Conservation (phyloP, 1,284 basidiomycete species). For the Puccinia novopanici region DNA sequence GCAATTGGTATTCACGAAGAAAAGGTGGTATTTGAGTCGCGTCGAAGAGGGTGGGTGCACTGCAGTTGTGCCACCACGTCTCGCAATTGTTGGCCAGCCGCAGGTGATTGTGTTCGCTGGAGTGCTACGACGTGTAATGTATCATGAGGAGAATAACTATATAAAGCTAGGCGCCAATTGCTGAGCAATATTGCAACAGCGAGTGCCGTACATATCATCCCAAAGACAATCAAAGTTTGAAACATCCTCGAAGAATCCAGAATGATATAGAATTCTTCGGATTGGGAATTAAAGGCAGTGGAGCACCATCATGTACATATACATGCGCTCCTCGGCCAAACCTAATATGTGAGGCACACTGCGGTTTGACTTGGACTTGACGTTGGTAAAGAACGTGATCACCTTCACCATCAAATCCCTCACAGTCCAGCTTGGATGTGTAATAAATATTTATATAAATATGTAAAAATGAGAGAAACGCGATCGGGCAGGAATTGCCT, state of each 20-base stretch:
- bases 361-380: not conserved
- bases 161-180: not conserved
- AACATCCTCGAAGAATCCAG: not conserved
- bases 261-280: conserved; percentile 18
- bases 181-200: not conserved
- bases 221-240: conserved; percentile 22
- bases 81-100: not conserved
- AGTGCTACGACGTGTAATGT: not conserved
- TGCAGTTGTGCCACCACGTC: not conserved
- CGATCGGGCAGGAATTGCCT: conserved; percentile 3
- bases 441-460: not conserved
- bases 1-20: not conserved
- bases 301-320: conserved; percentile 19
- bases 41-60: not conserved
- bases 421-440: not conserved
- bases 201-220: not conserved
- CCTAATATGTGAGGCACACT: conserved; percentile 17
- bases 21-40: not conserved
- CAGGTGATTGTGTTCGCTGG: not conserved
- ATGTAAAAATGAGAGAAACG: conserved; percentile 32
- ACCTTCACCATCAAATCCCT: not conserved
- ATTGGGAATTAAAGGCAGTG: not conserved
- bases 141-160: not conserved
- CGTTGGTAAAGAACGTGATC: not conserved
- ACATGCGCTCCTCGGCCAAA: conserved; percentile 21